phyloP scores from a whole-genome alignment of 352 stramenopile species.

The Pythium coloratum region DNA sequence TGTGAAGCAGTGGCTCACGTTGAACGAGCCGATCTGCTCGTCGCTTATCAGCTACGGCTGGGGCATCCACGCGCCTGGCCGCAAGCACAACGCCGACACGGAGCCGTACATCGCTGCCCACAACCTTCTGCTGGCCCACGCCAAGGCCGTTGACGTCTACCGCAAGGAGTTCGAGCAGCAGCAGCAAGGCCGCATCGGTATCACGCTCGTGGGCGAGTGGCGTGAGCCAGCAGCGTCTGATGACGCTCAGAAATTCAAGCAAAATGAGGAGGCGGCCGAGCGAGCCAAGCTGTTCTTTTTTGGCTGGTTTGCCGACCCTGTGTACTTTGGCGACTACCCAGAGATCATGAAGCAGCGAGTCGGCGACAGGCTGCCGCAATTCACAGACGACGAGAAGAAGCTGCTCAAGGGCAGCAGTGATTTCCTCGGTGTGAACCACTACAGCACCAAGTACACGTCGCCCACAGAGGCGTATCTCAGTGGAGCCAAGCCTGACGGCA shows the following conservation, averaged over 20 bases:
- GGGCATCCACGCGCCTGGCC: conserved; percentile 75
- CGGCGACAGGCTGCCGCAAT: conserved; percentile 78
- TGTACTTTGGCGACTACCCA: conserved; percentile 93
- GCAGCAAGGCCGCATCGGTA: conserved; percentile 84
- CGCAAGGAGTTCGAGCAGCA: conserved; percentile 34
- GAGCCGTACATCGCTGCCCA: conserved; percentile 58
- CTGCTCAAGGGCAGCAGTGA: conserved; percentile 84
- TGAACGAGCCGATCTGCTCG: conserved; percentile 92
- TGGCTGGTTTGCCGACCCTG: conserved; percentile 90
- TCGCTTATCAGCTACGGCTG: conserved; percentile 40
- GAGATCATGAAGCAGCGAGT: conserved; percentile 85
- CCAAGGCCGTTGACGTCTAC: conserved; percentile 77
- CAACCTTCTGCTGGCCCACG: conserved; percentile 90
- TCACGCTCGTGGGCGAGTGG: conserved; percentile 91
- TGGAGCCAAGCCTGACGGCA: conserved; percentile 6
- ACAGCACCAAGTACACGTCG: conserved; percentile 61
- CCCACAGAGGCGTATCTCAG: conserved; percentile 44
- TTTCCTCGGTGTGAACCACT: conserved; percentile 96
- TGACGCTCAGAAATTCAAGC: conserved; percentile 46
- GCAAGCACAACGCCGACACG: conserved; percentile 36
- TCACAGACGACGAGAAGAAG: conserved; percentile 81
- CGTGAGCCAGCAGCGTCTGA: conserved; percentile 66
- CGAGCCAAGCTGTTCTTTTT: conserved; percentile 86
- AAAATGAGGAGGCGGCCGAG: conserved; percentile 63
- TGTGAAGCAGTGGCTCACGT: conserved; percentile 92